These are phyloP conservation scores for Chrysochromulina tobinii DNA, from an alignment of 78 protist genomes.

Conservation along the genomic window DNA sequence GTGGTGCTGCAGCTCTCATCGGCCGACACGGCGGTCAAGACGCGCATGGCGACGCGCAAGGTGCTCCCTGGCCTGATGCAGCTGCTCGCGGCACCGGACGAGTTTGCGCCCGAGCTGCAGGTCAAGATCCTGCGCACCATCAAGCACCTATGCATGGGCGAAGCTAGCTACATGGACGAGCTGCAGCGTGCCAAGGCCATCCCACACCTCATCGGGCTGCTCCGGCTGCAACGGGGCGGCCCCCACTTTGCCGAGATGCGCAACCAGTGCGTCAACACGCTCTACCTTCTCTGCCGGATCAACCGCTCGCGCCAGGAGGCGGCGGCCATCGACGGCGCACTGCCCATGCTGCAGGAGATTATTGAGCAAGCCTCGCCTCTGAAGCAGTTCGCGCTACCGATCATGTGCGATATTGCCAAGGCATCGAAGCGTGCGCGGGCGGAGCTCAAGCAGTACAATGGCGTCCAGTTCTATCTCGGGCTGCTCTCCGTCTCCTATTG, in stretches of 20 bases:
- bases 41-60: conserved; percentile 42
- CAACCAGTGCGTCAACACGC: conserved; percentile 72
- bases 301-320: conserved; percentile 80
- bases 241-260: conserved; percentile 31
- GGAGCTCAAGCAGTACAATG: conserved; percentile 63
- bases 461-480: conserved; percentile 62
- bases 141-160: conserved; percentile 75
- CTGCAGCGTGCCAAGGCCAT: conserved; percentile 58
- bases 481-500: conserved; percentile 63
- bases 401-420: conserved; percentile 83
- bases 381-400: conserved; percentile 78
- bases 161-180: conserved; percentile 49
- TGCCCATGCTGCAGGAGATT: conserved; percentile 59
- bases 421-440: conserved; percentile 63
- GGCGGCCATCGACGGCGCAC: conserved; percentile 79
- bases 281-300: conserved; percentile 82
- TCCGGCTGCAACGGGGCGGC: not conserved
- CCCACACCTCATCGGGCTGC: not conserved
- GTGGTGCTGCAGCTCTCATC: conserved; percentile 71
- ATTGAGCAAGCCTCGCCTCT: conserved; percentile 67
- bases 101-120: not conserved
- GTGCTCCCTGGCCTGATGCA: not conserved
- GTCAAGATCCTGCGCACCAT: conserved; percentile 34
- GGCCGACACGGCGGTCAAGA: conserved; percentile 78
- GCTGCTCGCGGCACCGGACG: not conserved